Evolutionary conservation across 495 filamentous ascomycete species (phyloP), one percentile per base, ranked within the genome.

Genomic region (Neurospora hispaniola): DNA sequence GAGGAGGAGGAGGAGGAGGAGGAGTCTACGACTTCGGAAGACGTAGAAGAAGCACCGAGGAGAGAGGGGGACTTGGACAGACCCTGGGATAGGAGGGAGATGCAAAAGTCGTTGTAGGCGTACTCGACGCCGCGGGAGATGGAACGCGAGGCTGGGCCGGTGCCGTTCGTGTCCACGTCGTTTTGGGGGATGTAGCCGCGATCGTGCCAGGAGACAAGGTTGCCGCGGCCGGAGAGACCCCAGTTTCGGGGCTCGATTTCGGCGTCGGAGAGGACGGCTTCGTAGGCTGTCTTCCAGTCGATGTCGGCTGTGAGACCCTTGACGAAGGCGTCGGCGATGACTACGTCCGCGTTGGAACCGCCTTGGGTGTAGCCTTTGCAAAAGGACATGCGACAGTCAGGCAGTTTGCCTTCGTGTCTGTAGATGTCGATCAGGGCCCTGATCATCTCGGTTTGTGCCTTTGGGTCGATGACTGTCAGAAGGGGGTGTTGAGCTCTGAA

Each of bases 311-410:
- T 84, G 14, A 92, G 83, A 70, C 88, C 88, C 75, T 93, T 93
- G 35, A 93, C 66, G 71, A 87, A 92, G 0, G 89, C 87, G 73
- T 93, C 91, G 10, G 88, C 86, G 14, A 93, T 82, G 14, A 93
- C 81, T 0, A 92, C 86, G 75, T 93, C 91, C 4, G 91, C 90
- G 74, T 93, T 93, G 7, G 90, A 92, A 0, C 91, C 91, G 16
- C 91, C 91, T 76, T 93, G 91, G 5, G 90, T 91, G 73, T 80
- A 89, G 8, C 90, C 90, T 78, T 91, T 91, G 80, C 87, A 89
- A 38, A 90, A 87, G 66, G 82, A 84, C 79, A 88, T 89, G 31
- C 87, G 80, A 62, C 88, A 88, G 72, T 90, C 88, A 27, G 87
- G 87, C 0, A 90, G 80, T 59, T 86, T 88, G 0, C 87, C 85